Conservation (phyloP, 2,329 filamentous ascomycete genomes). For the Cadophora luteo-olivacea region DNA sequence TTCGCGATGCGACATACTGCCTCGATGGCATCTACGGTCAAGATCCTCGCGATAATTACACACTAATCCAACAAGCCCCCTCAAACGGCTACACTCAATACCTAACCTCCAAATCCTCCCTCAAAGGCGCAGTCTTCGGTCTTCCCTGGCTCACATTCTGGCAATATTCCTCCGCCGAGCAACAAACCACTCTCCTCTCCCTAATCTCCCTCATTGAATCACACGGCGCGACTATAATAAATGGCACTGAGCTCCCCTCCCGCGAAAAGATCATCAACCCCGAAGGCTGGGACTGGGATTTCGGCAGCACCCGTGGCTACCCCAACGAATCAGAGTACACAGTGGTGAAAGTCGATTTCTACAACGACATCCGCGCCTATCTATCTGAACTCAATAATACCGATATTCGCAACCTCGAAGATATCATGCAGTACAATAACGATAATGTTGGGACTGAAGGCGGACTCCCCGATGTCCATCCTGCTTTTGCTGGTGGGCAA, state of each 20-base stretch:
- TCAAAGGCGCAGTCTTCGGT: conserved; percentile 68
- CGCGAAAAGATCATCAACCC: conserved; percentile 67
- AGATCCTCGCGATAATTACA: conserved; percentile 71
- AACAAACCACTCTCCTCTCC: conserved; percentile 59
- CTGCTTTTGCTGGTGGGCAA: conserved; percentile 74
- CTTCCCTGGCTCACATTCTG: conserved; percentile 77
- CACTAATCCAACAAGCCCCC: conserved; percentile 62
- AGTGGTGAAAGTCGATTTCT: conserved; percentile 74
- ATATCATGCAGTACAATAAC: conserved; percentile 69
- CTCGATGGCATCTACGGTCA: conserved; percentile 73
- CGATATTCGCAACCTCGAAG: conserved; percentile 60
- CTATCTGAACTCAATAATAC: conserved; percentile 63
- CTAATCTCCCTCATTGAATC: conserved; percentile 59
- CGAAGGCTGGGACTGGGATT: conserved; percentile 78
- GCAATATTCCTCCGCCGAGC: conserved; percentile 62
- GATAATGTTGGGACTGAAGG: conserved; percentile 72
- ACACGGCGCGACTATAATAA: conserved; percentile 72
- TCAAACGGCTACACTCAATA: conserved; percentile 60
- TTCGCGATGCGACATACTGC: conserved; percentile 70
- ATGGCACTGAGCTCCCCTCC: conserved; percentile 71
- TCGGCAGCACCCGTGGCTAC: conserved; percentile 64
- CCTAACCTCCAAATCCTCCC: conserved; percentile 52
- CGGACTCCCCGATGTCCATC: conserved; percentile 63
- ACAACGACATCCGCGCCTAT: conserved; percentile 55
- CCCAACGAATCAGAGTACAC: conserved; percentile 79